These are phyloP conservation scores for Lineolata rhizophorae DNA, from an alignment of 495 filamentous ascomycete genomes.

Conservation along the genomic window DNA sequence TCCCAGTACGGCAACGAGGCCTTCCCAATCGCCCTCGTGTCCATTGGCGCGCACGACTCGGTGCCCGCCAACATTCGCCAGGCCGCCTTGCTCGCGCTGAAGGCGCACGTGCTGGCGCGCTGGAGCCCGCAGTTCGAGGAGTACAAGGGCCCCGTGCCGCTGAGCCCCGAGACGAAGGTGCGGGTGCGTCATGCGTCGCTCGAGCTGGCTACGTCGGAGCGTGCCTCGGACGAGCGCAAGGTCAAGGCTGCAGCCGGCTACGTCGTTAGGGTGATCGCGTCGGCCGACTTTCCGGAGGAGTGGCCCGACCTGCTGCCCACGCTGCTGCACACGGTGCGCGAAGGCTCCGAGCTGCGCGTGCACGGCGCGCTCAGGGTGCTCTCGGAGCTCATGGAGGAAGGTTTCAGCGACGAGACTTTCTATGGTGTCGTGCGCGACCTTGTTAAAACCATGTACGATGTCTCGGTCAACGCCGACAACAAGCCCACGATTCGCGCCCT, in stretches of 20 bases:
- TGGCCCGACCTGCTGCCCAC: slow-evolving; percentile 74
- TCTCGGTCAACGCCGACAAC: slow-evolving; percentile 51
- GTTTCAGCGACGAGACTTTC: slow-evolving; percentile 84
- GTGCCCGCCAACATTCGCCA: slow-evolving; percentile 57
- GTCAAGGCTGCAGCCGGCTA: slow-evolving; percentile 69
- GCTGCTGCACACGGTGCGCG: slow-evolving; percentile 53
- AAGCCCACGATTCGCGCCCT: slow-evolving; percentile 57
- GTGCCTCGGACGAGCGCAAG: slow-evolving; percentile 53
- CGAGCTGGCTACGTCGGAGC: slow-evolving; percentile 48
- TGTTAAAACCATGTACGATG: slow-evolving; percentile 58
- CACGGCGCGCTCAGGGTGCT: slow-evolving; percentile 78
- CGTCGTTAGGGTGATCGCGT: slow-evolving; percentile 90
- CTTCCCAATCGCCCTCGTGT: slow-evolving; percentile 55
- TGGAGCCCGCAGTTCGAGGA: slow-evolving; percentile 55
- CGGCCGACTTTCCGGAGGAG: slow-evolving; percentile 76
- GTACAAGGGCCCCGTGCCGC: slow-evolving; percentile 36
- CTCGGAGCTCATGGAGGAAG: slow-evolving; percentile 78
- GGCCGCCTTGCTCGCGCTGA: slow-evolving; percentile 56
- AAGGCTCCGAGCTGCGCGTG: slow-evolving; percentile 49
- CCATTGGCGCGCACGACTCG: slow-evolving; percentile 52
- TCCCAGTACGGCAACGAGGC: slow-evolving; percentile 39
- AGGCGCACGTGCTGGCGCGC: slow-evolving; percentile 54
- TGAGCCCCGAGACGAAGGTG: slow-evolving; percentile 45
- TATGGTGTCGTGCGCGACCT: slow-evolving; percentile 69
- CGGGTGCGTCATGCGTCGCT: slow-evolving; percentile 48